Evolutionary conservation across 306 rosid genomes (phyloP).

Genomic region (Canavalia gladiata): DNA sequence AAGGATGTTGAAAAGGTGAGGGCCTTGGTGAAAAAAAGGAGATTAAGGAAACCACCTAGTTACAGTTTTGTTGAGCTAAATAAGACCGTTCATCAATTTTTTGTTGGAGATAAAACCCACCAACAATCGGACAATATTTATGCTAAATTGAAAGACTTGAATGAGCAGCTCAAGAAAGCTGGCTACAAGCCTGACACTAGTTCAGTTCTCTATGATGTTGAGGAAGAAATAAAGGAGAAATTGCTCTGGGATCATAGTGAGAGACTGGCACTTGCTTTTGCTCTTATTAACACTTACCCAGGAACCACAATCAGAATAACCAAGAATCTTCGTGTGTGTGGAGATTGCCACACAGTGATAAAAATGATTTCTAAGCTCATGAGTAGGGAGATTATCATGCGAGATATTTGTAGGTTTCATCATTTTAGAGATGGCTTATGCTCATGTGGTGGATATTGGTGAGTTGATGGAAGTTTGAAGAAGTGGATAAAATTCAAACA

Average conservation of each 20-base stretch:
- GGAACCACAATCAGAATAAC: constrained; percentile 65
- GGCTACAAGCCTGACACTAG: constrained; percentile 74
- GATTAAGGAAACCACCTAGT: constrained; percentile 65
- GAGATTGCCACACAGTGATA: constrained; percentile 64
- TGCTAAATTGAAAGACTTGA: constrained; percentile 60
- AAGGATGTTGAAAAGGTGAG: constrained; percentile 68
- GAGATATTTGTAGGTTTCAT: constrained; percentile 71
- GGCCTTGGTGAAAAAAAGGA: constrained; percentile 52
- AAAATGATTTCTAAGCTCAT: constrained; percentile 62
- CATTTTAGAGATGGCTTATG: constrained; percentile 62
- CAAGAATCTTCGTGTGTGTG: constrained; percentile 71
- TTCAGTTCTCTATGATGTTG: constrained; percentile 68
- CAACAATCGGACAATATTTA: constrained; percentile 59
- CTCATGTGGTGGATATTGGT: constrained; percentile 76
- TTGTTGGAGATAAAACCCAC: constrained; percentile 64
- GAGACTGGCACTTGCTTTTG: constrained; percentile 69
- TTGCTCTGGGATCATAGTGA: constrained; percentile 76
- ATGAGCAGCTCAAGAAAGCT: constrained; percentile 57
- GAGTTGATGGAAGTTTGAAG: constrained; percentile 40
- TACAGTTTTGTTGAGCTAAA: constrained; percentile 68
- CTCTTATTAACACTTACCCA: constrained; percentile 61
- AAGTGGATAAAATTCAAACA: constrained; percentile 4
- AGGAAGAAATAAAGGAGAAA: constrained; percentile 66
- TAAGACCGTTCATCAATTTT: constrained; percentile 66
- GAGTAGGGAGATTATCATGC: constrained; percentile 62